Base-by-base conservation (phyloP, 345 rosid species). In the Salix caprea region DNA sequence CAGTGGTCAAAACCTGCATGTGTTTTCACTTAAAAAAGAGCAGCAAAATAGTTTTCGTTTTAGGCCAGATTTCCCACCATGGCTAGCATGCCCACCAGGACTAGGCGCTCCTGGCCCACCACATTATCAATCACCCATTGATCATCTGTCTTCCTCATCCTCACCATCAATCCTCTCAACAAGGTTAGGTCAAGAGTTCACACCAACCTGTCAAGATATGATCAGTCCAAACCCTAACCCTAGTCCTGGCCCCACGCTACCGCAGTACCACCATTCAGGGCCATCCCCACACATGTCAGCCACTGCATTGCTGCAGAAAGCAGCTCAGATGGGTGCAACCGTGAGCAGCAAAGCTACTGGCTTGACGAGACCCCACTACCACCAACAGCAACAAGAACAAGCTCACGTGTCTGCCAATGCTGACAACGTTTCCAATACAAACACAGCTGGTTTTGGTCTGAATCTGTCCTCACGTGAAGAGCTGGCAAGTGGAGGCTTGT, bases 221-320 rank as follows among this genome's bases (percentile, higher is more conserved):
- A 28, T 28, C 30, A 71, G 76, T 12, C 75, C 85, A 83, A 88
- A 83, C 94, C 92, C 94, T 82, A 92, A 78, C 85, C 87, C 89
- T 83, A 87, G 78, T 74, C 79, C 79, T 42, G 84, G 79, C 8
- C 79, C 85, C 80, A 81, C 86, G 18, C 74, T 86, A 72, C 81
- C 78, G 56, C 72, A 78, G 73, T 71, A 58, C 69, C 84, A 58
- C 69, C 84, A 66, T 12, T 14, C 77, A n/a, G 67, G 76, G 28
- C 30, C 77, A 21, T 82, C 82, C 44, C 86, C 92, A 65, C 91
- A 86, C 69, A 89, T 92, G 95, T 92, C 97, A 83, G 97, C 97
- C 24, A 92, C 97, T 71, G 97, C 95, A 76, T 86, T 92, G 84
- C 97, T 92, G 73, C 97, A 92, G 80, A 92, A 88, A 70, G 97